Evolutionary conservation across 2,329 filamentous ascomycete genomes (phyloP).

Genomic region (Camptophora hylomeconis): DNA sequence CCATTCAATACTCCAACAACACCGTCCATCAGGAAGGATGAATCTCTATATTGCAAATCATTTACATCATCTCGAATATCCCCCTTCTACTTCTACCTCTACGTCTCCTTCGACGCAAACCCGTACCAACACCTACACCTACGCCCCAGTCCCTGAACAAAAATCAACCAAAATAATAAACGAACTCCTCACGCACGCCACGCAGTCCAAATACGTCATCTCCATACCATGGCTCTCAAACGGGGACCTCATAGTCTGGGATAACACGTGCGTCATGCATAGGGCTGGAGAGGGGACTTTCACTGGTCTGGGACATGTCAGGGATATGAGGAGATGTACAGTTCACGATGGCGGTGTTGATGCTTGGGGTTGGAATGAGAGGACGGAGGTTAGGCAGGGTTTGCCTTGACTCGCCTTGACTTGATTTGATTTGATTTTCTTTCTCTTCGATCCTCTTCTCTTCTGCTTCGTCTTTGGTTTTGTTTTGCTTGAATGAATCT

Average conservation of each 20-base stretch:
- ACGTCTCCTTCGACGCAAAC: slow-evolving; percentile 6
- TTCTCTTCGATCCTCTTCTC: no score
- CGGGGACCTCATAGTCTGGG: slow-evolving; percentile 45
- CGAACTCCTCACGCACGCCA: slow-evolving; percentile 30
- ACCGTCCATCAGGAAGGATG: slow-evolving; percentile 37
- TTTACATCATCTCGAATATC: slow-evolving; percentile 37
- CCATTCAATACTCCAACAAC: slow-evolving; percentile 39
- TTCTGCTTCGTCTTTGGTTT: no score
- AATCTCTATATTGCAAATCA: slow-evolving; percentile 43
- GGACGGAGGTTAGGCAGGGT: slow-evolving; percentile 19
- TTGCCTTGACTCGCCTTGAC: no score
- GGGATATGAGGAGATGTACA: slow-evolving; percentile 45
- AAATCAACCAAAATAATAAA: slow-evolving; percentile 25
- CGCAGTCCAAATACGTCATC: slow-evolving; percentile 34
- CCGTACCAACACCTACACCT: slow-evolving; percentile 7
- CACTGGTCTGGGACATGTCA: slow-evolving; percentile 32
- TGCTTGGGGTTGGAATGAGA: slow-evolving; percentile 33
- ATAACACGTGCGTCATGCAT: slow-evolving; percentile 46
- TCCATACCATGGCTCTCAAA: slow-evolving; percentile 35
- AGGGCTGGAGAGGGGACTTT: slow-evolving; percentile 37
- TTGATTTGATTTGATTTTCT: no score
- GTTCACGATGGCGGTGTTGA: slow-evolving; percentile 36
- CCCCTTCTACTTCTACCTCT: slow-evolving; percentile 3
- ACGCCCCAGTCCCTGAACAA: slow-evolving; percentile 15
- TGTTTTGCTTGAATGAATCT: no score